These are phyloP conservation scores for Cryptococcus sp. DNA, from an alignment of 1,284 basidiomycete species.

Conservation along the genomic window DNA sequence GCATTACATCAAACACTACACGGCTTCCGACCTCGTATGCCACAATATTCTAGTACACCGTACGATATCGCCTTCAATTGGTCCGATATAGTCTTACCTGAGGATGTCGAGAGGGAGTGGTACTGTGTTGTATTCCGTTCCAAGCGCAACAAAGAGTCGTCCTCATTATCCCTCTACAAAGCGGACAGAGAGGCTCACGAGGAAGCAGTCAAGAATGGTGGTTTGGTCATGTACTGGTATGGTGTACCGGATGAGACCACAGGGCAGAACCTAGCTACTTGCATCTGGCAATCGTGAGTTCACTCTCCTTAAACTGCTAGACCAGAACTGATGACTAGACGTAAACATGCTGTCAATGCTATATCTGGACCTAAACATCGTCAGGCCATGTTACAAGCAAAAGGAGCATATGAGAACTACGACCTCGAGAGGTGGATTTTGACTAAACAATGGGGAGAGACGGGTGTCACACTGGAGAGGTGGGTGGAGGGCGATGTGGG, in stretches of 20 bases:
- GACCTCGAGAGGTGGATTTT: slow-evolving; percentile 69
- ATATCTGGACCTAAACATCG: slow-evolving; percentile 74
- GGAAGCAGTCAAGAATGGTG: slow-evolving; percentile 80
- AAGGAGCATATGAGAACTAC: slow-evolving; percentile 72
- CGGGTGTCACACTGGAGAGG: slow-evolving; percentile 55
- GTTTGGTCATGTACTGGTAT: slow-evolving; percentile 77
- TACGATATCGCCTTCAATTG: slow-evolving; percentile 83
- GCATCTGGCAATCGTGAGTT: slow-evolving; percentile 70
- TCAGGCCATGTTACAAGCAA: slow-evolving; percentile 73
- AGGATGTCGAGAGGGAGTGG: slow-evolving; percentile 60
- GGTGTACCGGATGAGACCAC: slow-evolving; percentile 68
- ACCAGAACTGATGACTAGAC: slow-evolving; percentile 48
- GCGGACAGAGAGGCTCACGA: slow-evolving; percentile 82
- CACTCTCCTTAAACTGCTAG: neutral
- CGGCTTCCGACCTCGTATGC: slow-evolving; percentile 60
- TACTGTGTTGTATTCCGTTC: slow-evolving; percentile 87
- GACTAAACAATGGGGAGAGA: slow-evolving; percentile 60
- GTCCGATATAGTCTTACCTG: slow-evolving; percentile 56
- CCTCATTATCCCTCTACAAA: slow-evolving; percentile 62
- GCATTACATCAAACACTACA: slow-evolving; percentile 80
- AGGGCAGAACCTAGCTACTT: slow-evolving; percentile 86
- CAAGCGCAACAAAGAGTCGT: slow-evolving; percentile 55
- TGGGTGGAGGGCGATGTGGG: slow-evolving; percentile 67
- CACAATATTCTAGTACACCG: slow-evolving; percentile 59
- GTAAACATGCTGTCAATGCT: slow-evolving; percentile 72